Conservation (phyloP, 495 filamentous ascomycete species). For the Aspergillus olivimuriae region DNA sequence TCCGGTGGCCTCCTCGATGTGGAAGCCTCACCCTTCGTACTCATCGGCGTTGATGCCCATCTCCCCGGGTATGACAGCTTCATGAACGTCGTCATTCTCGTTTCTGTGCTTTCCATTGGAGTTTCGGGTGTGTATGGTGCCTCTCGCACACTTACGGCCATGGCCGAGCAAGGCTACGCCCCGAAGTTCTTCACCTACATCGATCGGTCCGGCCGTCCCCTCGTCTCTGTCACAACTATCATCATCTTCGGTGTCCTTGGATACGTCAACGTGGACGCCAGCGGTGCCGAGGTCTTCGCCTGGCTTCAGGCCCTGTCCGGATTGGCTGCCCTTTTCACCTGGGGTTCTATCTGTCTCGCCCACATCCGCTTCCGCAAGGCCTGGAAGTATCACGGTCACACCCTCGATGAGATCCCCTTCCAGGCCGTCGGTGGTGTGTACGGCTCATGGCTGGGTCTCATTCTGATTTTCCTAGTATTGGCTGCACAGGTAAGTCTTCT, state of each 20-base stretch:
- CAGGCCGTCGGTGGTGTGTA: slow-evolving; percentile 56
- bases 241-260: slow-evolving; percentile 42
- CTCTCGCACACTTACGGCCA: slow-evolving; percentile 54
- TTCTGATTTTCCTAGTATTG: slow-evolving; percentile 53
- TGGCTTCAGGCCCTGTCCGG: slow-evolving; percentile 69
- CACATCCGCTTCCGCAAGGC: slow-evolving; percentile 70
- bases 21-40: slow-evolving; percentile 58
- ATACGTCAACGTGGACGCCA: slow-evolving; percentile 41
- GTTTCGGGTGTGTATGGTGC: slow-evolving; percentile 76
- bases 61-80: slow-evolving; percentile 62
- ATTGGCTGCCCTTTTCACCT: slow-evolving; percentile 62
- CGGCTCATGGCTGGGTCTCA: slow-evolving; percentile 61
- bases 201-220: slow-evolving; percentile 44
- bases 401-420: slow-evolving; percentile 67
- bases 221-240: slow-evolving; percentile 38
- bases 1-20: slow-evolving; percentile 44
- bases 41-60: slow-evolving; percentile 53
- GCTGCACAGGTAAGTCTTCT: slow-evolving; percentile 45
- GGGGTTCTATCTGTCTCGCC: slow-evolving; percentile 63
- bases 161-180: slow-evolving; percentile 54
- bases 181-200: slow-evolving; percentile 47
- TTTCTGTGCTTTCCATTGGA: slow-evolving; percentile 60
- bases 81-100: slow-evolving; percentile 72
- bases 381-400: slow-evolving; percentile 48
- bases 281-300: slow-evolving; percentile 34